Percentiles rank a stretch among this genome's conserved stretches.
Evolutionary conservation across 2,329 filamentous ascomycete species (phyloP).

Genomic region (Sphaerostilbella broomeana): DNA sequence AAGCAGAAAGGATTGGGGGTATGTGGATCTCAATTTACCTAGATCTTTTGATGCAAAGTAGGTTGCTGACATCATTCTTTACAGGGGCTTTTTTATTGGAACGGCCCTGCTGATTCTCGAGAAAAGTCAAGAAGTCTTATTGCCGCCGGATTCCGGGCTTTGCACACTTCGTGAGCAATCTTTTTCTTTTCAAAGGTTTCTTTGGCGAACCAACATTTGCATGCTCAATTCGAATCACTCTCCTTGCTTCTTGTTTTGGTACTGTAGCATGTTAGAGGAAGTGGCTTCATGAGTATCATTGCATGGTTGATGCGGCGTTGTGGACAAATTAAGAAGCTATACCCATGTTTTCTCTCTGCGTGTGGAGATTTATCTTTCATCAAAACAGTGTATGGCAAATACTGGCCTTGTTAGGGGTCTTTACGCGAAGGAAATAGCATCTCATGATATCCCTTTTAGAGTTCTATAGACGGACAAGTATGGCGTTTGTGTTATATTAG

Average conservation of each 20-base stretch:
- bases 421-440: slow-evolving; percentile 2
- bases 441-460: slow-evolving; percentile 14
- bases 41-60: not conserved
- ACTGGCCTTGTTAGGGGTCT: too few species aligned
- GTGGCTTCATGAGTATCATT: too few species aligned
- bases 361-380: too few species aligned
- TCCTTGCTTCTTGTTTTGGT: too few species aligned
- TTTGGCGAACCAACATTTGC: too few species aligned
- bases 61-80: slow-evolving; percentile 10
- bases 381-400: too few species aligned
- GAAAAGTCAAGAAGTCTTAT: slow-evolving; percentile 52
- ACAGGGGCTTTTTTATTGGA: slow-evolving; percentile 75
- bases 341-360: too few species aligned
- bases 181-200: too few species aligned
- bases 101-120: slow-evolving; percentile 62
- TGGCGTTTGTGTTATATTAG: too few species aligned
- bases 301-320: not conserved
- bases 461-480: slow-evolving; percentile 10
- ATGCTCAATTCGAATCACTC: too few species aligned
- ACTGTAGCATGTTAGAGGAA: too few species aligned
- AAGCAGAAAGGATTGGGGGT: slow-evolving; percentile 63
- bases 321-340: not conserved
- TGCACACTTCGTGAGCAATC: slow-evolving; percentile 22
- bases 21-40: slow-evolving; percentile 23
- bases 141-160: slow-evolving; percentile 50